Base-by-base conservation (phyloP, 257 asterid species). In the Solanum peruvianum region DNA sequence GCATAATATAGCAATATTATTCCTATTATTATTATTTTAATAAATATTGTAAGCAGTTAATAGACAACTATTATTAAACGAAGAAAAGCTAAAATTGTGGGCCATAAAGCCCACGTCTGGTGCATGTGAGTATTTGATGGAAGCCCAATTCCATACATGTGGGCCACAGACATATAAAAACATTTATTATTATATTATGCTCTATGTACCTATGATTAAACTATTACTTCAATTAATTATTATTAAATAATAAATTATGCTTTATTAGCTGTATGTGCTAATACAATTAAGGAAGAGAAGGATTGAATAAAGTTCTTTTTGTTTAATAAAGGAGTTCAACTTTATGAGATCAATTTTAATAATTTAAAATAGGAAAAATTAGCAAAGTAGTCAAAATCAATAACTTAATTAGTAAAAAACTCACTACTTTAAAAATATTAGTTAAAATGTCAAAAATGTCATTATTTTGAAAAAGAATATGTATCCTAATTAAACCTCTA, bases 61-160 rank as follows among this genome's bases (percentile, higher is more conserved):
- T 6, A 0, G 0, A 20, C 0, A 56, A 56, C 4, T 56, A 56
- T 7, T 7, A 9, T 18, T 56, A 9, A 2, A 7, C 2, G 1
- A 4, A 56, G n/a, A n/a, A 56, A 56, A 7, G 27, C 56, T 18
- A 76, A 6, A 41, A 35, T 3, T 4, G 89, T 39, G 86, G 91
- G 89, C n/a, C 89, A 87, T 11, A 76, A 35, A 49, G 49, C 83
- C 88, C 9, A 39, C 29, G 81, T 77, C 76, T 33, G 64, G 7
- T 84, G 90, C 90, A 88, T 90, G 92, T 88, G 92, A 33, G 9
- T 31, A 87, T 84, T 66, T 45, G 84, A 83, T 85, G 84, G 83
- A 64, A 35, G 49, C 78, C 73, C 47, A 64, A 80, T 75, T 41
- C 67, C 41, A 15, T 10, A 62, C 62, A 49, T 56, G 70, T 71